Base-by-base conservation (phyloP, 2,329 filamentous ascomycete genomes). In the Fusarium palustre region DNA sequence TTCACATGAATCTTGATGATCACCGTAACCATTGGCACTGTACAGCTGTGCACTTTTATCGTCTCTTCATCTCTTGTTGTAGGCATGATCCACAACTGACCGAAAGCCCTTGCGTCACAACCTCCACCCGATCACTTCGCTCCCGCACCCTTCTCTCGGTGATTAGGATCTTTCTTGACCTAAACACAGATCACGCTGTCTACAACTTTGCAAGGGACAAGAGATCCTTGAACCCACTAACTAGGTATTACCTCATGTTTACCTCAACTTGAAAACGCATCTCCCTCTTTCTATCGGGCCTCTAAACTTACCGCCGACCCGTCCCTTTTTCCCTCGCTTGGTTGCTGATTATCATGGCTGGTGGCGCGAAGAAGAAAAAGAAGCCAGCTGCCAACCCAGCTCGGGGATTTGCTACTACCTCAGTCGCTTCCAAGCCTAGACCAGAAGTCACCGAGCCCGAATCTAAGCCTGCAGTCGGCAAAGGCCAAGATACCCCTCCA, bases 331-430 rank as follows among this genome's bases (percentile, higher is more conserved):
- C 28, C 33, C 28, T 42, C 39, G 33, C 54, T 18, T 22, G 38
- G 34, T 59, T 60, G 39, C 36, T 60, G 34, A 50, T 55, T 69
- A 75, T 67, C 70, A 95, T 95, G 92, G 91, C 91, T 59, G 85
- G 84, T 43, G 85, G 84, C 43, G 81, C 82, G 63, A 90, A 93
- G 81, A 97, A 97, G 83, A 97, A 97, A 83, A 97, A 93, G 85
- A 98, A 97, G 87, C 86, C 92, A 57, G 88, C 88, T 28, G 88
- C 91, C 33, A 98, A 97, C 80, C 93, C 94, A 63, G 93, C 94
- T 39, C 87, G 96, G 79, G 96, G 94, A 20, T 97, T 97, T 81
- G 93, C 95, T 69, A 99, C 96, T 7, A 97, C 93, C 15, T 98
- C 95, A 2, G 87, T 97, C 63, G 93, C 94, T 43, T 97, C 93